Base-by-base conservation (phyloP, 1,284 basidiomycete genomes). In the Porogramme epimiltina region DNA sequence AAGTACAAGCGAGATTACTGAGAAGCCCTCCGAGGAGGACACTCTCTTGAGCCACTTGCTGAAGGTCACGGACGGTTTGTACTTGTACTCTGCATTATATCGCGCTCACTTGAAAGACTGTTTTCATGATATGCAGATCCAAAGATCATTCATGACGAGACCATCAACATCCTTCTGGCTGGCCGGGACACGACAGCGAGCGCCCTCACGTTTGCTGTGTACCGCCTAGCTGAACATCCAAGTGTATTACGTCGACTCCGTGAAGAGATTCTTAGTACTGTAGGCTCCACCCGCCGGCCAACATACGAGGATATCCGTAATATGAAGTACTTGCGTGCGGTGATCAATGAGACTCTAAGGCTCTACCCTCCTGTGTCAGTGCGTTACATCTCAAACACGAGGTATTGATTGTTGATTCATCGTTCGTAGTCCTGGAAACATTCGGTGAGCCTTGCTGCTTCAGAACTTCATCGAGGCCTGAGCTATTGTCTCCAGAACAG, bases 361-460 rank as follows among this genome's bases (percentile, higher is more conserved):
- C 66, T 87, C 18, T 85, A 80, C 63, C 84, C 85, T 4, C 70
- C 81, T 10, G 82, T 85, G 75, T 82, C 69, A 62, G 75, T 66
- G 4, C 24, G 18, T 36, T 40, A 6, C 26, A 26, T 18, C 22
- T 4, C 19, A 18, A 8, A 10, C 24, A 15, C 39, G 10, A 6
- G 22, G 2, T 20, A 10, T 6, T 38, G 23, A 45, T 25, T 43
- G 13, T 26, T 25, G 10, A n/a, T 18, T 8, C 42, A 11, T 42
- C 5, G 18, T 8, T 1, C 16, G 2, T 40, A 82, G 80, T 0
- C 81, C 81, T 0, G 76, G 79, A 49, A 78, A 82, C 55, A 41
- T 74, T 19, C 69, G 80, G 75, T 75, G 33, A 22, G 43, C 16
- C 25, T 16, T 3, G 18, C 15, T 3, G 22, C 31, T 16, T n/a